Base-by-base conservation (phyloP, 2,329 filamentous ascomycete species). In the Trichoderma sp. region DNA sequence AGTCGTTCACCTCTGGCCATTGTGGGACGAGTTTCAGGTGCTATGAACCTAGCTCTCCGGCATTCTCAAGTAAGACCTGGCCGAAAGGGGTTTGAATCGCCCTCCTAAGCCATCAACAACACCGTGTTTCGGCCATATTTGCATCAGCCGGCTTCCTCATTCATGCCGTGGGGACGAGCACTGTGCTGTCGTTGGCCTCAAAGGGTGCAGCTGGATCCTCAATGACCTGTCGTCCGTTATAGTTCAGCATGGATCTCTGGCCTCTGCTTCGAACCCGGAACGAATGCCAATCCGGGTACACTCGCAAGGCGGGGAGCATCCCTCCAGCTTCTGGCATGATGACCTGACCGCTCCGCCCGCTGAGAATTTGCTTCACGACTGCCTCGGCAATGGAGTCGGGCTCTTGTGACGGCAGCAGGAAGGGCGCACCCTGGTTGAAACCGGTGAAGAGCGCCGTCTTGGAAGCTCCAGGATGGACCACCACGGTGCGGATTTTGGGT, bases 241-340 rank as follows among this genome's bases (percentile, higher is more conserved):
- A 89, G 62, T 84, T 83, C 31, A 78, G 77, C 87, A 88, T 88
- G 75, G 84, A 83, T 24, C 77, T 80, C 77, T 85, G 80, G 27
- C 81, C 82, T 76, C 83, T 82, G 38, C 86, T 85, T 77, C 91
- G 84, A 75, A 89, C n/a, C 18, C 82, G 80, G 78, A 88, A 85
- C 83, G 91, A 87, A 80, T 91, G 87, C 92, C 92, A 94, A 78
- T 90, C 84, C n/a, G 93, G 92, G 78, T 90, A 82, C 0, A 84
- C 86, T 41, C 89, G 85, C 75, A 91, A 80, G 50, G 86, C 84
- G 73, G 86, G 78, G 62, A 89, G 78, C 2, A 83, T 73, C 4
- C 78, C 79, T 3, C 83, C 86, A 35, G 87, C 84, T 1, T 75
- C 78, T 6, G 89, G 86, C 29, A 90, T 78, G 24, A 89, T 83